Percentiles rank a stretch among this genome's conserved stretches.
Evolutionary conservation across 495 filamentous ascomycete genomes (phyloP).

Genomic region (Xylaria nigripes): DNA sequence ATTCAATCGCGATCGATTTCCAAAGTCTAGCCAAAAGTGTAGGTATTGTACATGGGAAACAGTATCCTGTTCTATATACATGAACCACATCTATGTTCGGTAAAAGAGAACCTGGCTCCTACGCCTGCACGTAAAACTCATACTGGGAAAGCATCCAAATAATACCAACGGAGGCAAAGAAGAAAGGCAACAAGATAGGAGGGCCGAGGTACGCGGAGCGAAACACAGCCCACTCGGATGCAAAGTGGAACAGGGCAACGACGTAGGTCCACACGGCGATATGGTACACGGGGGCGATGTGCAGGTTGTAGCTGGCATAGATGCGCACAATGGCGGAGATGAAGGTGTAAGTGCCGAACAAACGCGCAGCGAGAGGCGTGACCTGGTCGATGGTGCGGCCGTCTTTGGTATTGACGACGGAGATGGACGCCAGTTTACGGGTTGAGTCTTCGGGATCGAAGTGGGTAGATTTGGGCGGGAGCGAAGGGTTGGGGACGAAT

Average conservation of each 20-base stretch:
- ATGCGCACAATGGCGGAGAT: constrained; percentile 65
- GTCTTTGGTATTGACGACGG: constrained; percentile 35
- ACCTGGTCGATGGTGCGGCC: constrained; percentile 46
- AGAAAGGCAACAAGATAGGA: constrained; percentile 61
- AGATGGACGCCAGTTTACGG: constrained; percentile 35
- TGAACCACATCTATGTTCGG: background rate
- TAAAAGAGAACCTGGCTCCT: background rate
- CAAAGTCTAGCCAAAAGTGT: background rate
- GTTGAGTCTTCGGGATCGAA: constrained; percentile 41
- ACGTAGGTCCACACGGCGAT: constrained; percentile 71
- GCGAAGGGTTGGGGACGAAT: constrained; percentile 36
- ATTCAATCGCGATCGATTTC: background rate
- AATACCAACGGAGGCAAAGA: constrained; percentile 60
- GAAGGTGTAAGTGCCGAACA: constrained; percentile 90
- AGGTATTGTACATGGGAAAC: background rate
- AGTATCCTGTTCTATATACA: background rate
- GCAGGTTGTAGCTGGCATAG: constrained; percentile 81
- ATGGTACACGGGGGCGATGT: constrained; percentile 61
- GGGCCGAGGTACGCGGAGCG: constrained; percentile 61
- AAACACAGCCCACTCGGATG: constrained; percentile 68
- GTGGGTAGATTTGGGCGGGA: constrained; percentile 23
- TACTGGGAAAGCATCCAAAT: constrained; percentile 78
- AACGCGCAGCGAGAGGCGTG: constrained; percentile 66
- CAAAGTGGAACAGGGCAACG: constrained; percentile 74
- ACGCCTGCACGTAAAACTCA: constrained; percentile 49